These are phyloP conservation scores for Citrullus mucosospermus DNA, from an alignment of 306 rosid species.

Conservation along the genomic window DNA sequence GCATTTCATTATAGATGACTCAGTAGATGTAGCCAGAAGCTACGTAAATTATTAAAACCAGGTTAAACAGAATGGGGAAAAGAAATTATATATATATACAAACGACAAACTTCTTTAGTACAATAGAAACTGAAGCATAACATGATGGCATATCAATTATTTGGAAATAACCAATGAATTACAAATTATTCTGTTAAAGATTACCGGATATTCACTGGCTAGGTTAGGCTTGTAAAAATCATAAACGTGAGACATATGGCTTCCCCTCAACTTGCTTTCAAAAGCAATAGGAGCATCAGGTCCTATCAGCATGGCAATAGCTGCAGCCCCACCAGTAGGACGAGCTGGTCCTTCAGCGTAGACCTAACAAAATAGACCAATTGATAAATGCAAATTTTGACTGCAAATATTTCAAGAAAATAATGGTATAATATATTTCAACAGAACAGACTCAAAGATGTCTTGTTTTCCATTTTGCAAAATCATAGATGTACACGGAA, in stretches of 20 bases:
- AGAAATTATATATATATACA: no score
- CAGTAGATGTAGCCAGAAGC: neutral
- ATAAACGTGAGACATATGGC: constrained; percentile 86
- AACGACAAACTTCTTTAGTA: no score
- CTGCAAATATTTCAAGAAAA: constrained; percentile 7
- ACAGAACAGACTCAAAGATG: neutral
- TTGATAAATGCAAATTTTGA: neutral
- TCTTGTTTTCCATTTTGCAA: neutral
- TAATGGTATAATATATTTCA: neutral
- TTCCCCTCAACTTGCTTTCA: constrained; percentile 92
- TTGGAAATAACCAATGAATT: neutral
- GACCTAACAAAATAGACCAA: constrained; percentile 43
- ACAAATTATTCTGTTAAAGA: neutral
- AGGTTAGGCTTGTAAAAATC: constrained; percentile 98
- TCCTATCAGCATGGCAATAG: constrained; percentile 87
- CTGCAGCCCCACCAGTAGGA: constrained; percentile 99
- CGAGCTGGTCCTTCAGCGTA: constrained; percentile 99
- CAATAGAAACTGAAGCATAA: neutral
- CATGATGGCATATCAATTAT: neutral
- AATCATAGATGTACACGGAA: neutral
- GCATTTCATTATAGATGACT: neutral
- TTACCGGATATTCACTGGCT: constrained; percentile 98
- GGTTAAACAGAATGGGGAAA: neutral
- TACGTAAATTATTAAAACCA: neutral
- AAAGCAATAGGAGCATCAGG: constrained; percentile 89